Base-by-base conservation (phyloP, 2,329 filamentous ascomycete genomes). In the Cladosporium colombiae region DNA sequence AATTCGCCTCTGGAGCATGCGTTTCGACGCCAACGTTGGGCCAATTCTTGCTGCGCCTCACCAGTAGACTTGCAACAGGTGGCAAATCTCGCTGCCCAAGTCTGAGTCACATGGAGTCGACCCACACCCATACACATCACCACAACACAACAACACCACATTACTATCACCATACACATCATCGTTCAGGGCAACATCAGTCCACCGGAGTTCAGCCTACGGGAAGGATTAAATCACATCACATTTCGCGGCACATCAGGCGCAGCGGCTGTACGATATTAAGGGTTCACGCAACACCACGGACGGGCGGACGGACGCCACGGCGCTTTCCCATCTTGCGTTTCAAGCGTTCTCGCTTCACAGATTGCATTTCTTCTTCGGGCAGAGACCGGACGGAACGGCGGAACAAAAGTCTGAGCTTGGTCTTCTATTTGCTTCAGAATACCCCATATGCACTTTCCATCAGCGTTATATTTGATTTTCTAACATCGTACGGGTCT, bases 21-120 rank as follows among this genome's bases (percentile, higher is more conserved):
- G 94, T 56, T 99, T 97, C 79, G 93, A 97, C 75, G 92, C 91
- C 78, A 97, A 98, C 83, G 97, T 93, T 81, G 92, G 96, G 74
- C 91, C 94, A 31, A 94, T 98, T 72, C 83, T 98, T 37, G 63
- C 63, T 44, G 55, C 46, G 35, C 63, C 63, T 14, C 55, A 57
- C 35, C 27, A 49, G 52, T 64, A 64, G 62, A 55, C 23, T 44
- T 37, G 44, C 18, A n/a, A 21, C 5, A 53, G 46, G 60, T 62
- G 60, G 60, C 60, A 8, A 62, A 61, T 61, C 33, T 50, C 29
- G 60, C 31, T 53, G 60, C 60, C 60, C 49, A 62, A 37, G 7
- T 31, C 49, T 62, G 60, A 62, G 60, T 62, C 60, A 62, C 40
- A 60, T 16, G 13, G 21, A 25, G 21, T 53, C 49, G 33, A 35